Percentiles rank a stretch among this genome's conserved stretches.
phyloP scores from a whole-genome alignment of 257 asterid species.

The Solanum etuberosum region DNA sequence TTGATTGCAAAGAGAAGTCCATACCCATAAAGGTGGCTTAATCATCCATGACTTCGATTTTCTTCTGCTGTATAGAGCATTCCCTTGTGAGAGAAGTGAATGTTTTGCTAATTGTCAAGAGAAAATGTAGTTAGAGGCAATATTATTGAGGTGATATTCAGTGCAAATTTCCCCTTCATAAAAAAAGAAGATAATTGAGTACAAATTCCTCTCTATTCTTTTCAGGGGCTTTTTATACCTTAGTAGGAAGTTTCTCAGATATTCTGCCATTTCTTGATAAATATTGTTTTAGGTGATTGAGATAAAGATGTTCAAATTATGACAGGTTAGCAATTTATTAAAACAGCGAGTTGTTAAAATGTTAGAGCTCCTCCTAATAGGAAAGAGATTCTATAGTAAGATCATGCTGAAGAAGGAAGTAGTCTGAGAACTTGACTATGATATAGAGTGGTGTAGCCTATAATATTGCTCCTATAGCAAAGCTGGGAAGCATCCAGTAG shows the following conservation, averaged over 20 bases:
- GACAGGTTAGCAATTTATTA: neutral
- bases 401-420: neutral
- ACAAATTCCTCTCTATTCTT: neutral
- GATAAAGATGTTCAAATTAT: neutral
- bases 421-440: neutral
- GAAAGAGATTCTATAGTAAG: neutral
- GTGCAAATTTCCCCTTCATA: neutral
- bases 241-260: neutral
- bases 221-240: neutral
- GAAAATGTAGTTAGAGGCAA: neutral
- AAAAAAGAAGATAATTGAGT: neutral
- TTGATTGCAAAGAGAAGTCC: neutral
- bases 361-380: neutral
- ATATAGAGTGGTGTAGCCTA: neutral
- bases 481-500: neutral
- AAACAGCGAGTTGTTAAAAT: neutral
- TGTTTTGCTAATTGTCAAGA: neutral
- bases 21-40: neutral
- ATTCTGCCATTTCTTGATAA: neutral
- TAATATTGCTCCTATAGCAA: neutral
- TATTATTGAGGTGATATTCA: neutral
- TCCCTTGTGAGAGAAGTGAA: neutral
- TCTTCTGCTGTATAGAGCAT: neutral
- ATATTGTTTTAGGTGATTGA: neutral
- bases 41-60: neutral